phyloP scores from a whole-genome alignment of 805 yeast genomes.

The Starmerella cellae region DNA sequence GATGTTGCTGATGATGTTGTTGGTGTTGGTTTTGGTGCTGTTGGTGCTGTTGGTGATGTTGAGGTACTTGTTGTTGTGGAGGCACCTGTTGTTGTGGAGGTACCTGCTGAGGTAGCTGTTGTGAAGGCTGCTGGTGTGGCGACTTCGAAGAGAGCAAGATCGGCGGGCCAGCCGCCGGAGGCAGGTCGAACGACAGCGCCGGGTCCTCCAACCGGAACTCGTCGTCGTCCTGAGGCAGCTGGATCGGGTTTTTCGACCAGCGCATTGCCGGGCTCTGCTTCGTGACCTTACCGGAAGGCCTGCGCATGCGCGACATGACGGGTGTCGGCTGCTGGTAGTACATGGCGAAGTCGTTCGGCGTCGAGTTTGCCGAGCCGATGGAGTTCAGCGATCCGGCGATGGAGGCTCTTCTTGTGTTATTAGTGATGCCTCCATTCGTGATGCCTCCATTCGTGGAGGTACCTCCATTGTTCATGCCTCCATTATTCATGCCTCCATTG shows the following conservation, averaged over 20 bases:
- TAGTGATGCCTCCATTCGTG: too few species aligned
- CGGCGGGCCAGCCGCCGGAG: constrained; percentile 11
- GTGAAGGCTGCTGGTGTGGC: background rate
- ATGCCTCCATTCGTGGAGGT: too few species aligned
- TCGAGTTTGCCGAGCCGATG: background rate
- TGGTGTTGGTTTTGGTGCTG: background rate
- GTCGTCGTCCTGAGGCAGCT: too few species aligned
- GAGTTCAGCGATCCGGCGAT: background rate
- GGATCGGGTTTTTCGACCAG: constrained; percentile 3
- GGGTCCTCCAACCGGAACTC: constrained; percentile 18
- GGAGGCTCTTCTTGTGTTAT: too few species aligned
- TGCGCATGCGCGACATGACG: background rate
- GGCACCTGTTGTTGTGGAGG: background rate
- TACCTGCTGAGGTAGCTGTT: too few species aligned
- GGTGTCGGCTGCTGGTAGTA: constrained; percentile 1
- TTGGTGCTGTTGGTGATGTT: background rate
- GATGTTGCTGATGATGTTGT: background rate
- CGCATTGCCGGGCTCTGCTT: constrained; percentile 13
- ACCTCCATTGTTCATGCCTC: too few species aligned
- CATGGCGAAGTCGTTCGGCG: constrained; percentile 1
- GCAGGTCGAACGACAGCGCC: constrained; percentile 6
- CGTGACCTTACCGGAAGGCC: constrained; percentile 7
- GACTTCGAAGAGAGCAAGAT: constrained; percentile 1
- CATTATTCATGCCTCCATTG: background rate
- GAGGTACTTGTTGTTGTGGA: background rate